phyloP scores from a whole-genome alignment of 139 green algal genomes.

The Eudorina sp. region DNA sequence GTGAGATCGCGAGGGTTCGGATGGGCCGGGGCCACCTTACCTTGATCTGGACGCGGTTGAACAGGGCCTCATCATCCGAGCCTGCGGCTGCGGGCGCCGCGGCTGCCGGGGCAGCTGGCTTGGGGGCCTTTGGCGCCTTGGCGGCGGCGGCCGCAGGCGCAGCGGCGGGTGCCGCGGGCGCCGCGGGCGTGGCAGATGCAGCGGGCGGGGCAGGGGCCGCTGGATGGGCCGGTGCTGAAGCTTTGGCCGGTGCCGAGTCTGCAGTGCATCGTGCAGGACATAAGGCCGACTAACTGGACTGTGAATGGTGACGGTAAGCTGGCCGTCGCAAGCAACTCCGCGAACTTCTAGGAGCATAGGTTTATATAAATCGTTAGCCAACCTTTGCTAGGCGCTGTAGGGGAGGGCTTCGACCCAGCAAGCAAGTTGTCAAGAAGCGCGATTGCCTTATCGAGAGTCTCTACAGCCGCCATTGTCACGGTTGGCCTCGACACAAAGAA shows the following conservation, averaged over 20 bases:
- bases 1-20: no score
- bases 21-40: no score
- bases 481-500: no score
- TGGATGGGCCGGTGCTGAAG: neutral
- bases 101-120: neutral
- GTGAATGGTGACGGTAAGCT: no score
- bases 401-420: neutral
- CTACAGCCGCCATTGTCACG: slow-evolving; percentile 27
- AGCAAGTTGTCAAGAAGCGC: slow-evolving; percentile 40
- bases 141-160: neutral
- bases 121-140: neutral
- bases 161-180: neutral
- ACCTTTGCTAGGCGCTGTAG: neutral
- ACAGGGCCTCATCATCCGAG: slow-evolving; percentile 22
- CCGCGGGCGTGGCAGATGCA: neutral
- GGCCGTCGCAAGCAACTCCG: no score
- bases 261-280: no score
- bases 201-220: neutral
- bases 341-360: no score
- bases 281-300: no score
- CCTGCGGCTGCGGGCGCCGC: neutral
- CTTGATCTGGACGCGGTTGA: slow-evolving; percentile 33
- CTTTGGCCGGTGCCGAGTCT: no score
- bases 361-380: neutral
- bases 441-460: slow-evolving; percentile 38